Conservation (phyloP, 352 stramenopile genomes). For the Pythium phragmiticola region DNA sequence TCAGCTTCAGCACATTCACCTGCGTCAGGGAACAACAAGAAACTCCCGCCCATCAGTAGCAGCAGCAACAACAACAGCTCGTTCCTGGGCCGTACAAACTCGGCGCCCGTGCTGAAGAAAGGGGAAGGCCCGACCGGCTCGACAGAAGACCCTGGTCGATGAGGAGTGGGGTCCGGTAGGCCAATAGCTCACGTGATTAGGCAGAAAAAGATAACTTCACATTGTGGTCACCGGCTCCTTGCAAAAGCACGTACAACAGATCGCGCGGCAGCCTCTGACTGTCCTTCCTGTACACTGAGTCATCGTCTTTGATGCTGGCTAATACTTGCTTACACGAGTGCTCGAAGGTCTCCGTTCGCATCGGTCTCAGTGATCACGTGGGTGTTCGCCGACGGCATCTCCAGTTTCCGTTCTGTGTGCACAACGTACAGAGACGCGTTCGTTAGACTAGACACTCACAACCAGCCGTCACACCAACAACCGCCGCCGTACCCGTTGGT, state of each 20-base stretch:
- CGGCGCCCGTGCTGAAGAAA: conserved; percentile 65
- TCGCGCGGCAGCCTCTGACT: conserved; percentile 5
- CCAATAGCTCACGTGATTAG: conserved; percentile 9
- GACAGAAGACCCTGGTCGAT: conserved; percentile 23
- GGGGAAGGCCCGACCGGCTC: conserved; percentile 17
- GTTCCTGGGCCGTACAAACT: conserved; percentile 40
- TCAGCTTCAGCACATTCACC: conserved; percentile 24
- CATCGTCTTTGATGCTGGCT: background rate
- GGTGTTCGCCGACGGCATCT: background rate
- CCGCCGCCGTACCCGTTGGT: conserved; percentile 17
- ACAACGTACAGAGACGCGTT: background rate
- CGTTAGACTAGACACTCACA: background rate
- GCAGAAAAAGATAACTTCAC: conserved; percentile 21
- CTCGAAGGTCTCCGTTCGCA: conserved; percentile 26
- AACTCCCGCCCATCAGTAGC: conserved; percentile 56
- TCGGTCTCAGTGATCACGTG: conserved; percentile 28
- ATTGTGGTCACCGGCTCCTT: conserved; percentile 11
- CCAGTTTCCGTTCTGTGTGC: conserved; percentile 26
- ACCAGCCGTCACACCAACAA: background rate
- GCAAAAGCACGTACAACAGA: conserved; percentile 18
- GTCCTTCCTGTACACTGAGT: conserved; percentile 11
- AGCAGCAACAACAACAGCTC: conserved; percentile 9
- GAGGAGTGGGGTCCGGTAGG: background rate
- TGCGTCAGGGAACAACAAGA: conserved; percentile 38
- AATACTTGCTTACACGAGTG: conserved; percentile 21